Conservation (phyloP, 495 filamentous ascomycete species). For the Penicillium taxi region DNA sequence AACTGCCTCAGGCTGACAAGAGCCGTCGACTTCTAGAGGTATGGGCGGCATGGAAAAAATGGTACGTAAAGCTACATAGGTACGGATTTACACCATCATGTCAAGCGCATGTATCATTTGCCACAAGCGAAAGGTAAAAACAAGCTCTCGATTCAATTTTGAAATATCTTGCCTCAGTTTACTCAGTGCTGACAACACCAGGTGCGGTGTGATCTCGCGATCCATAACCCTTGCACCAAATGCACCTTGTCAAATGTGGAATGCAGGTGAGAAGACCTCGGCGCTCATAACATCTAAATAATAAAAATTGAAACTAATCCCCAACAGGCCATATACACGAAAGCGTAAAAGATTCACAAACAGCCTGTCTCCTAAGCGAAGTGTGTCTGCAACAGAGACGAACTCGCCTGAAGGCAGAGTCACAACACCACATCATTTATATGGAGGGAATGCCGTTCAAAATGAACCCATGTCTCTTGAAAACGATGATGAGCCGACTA, state of each 20-base stretch:
- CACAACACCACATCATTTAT: slow-evolving; percentile 1
- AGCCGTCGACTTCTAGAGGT: no score
- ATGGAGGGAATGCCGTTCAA: slow-evolving; percentile 1
- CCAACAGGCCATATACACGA: slow-evolving; percentile 18
- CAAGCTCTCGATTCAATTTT: not conserved
- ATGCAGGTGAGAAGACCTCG: slow-evolving; percentile 15
- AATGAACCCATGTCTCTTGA: not conserved
- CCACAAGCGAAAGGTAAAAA: slow-evolving; percentile 22
- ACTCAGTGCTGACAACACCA: slow-evolving; percentile 4
- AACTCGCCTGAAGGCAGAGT: slow-evolving; percentile 9
- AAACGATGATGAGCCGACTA: slow-evolving; percentile 15
- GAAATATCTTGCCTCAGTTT: no score
- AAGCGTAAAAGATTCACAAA: slow-evolving; percentile 27
- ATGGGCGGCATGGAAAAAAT: no score
- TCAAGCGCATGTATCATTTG: slow-evolving; percentile 25
- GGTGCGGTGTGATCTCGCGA: slow-evolving; percentile 24
- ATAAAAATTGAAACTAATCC: not conserved
- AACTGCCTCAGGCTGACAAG: no score
- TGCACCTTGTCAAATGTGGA: slow-evolving; percentile 22
- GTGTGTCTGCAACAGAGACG: slow-evolving; percentile 7
- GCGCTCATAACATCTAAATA: not conserved
- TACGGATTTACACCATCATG: slow-evolving; percentile 12
- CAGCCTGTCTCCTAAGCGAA: slow-evolving; percentile 19
- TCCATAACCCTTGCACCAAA: slow-evolving; percentile 24
- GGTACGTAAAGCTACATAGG: no score